Percentiles rank a stretch among this genome's conserved stretches.
These are phyloP conservation scores for Schwanniomyces vanrijiae DNA, from an alignment of 805 yeast genomes.

Conservation along the genomic window DNA sequence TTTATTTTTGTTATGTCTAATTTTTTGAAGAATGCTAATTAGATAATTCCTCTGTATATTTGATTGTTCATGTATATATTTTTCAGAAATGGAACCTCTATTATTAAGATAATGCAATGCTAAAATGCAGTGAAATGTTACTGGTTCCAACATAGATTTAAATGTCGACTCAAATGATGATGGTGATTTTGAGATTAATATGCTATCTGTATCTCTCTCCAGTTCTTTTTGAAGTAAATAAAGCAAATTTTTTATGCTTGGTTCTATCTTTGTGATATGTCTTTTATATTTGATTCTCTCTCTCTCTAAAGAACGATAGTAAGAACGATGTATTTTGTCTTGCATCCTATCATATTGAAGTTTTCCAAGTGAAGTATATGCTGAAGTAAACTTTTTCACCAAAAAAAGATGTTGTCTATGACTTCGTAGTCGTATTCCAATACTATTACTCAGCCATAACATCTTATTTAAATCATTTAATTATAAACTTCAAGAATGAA, in stretches of 20 bases:
- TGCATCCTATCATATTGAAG: constrained; percentile 7
- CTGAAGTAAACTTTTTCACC: background rate
- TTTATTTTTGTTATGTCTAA: background rate
- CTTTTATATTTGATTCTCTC: constrained; percentile 10
- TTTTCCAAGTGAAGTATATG: background rate
- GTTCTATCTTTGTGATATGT: constrained; percentile 6
- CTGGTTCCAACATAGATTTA: constrained; percentile 12
- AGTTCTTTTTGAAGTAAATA: constrained; percentile 9
- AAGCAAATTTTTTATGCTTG: constrained; percentile 10
- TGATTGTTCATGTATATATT: constrained; percentile 2
- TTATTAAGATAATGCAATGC: constrained; percentile 5
- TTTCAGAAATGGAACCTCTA: background rate
- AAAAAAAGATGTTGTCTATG: background rate
- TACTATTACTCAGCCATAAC: background rate
- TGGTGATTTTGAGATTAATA: background rate
- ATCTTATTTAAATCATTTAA: background rate
- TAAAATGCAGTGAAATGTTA: constrained; percentile 12
- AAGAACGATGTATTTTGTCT: constrained; percentile 18
- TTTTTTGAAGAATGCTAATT: constrained; percentile 1
- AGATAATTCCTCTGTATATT: constrained; percentile 3
- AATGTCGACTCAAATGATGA: constrained; percentile 4
- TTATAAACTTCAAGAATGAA: background rate
- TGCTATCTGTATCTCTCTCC: constrained; percentile 4
- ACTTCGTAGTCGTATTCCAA: background rate
- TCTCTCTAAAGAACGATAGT: constrained; percentile 12